Evolutionary conservation across 768 basidiomycete species (phyloP), one percentile per base, ranked within the genome.

Genomic region (Agaricus subrufescens): DNA sequence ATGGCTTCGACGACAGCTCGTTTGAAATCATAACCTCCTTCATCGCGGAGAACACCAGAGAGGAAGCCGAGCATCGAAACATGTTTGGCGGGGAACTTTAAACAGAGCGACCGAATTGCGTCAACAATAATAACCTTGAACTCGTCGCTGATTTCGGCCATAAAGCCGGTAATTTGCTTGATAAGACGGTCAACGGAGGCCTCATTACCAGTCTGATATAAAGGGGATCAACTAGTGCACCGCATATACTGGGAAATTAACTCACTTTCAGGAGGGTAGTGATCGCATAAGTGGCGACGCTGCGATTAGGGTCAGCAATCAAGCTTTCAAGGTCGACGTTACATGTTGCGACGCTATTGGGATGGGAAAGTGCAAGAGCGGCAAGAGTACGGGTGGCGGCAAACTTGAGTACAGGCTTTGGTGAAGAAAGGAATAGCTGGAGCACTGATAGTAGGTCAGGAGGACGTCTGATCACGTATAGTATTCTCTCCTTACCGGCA

Each of bases 91-190:
- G 97, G 97, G 81, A 99, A 99, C 72, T 99, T 99, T 75, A 99
- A 87, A 73, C 95, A 98, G 30, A 99, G 85, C 8, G 96, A 94
- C 50, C 97, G 91, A 69, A 99, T 94, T 56, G 97, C 97, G 59
- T 98, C 94, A 54, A 99, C 97, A 48, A 99, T 97, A 74, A 99
- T 97, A 68, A 98, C 95, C 78, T 98, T 98, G 84, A 99, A 99
- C 73, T 99, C 97, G 71, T 99, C 97, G 61, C 93, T 96, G 73
- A 99, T 98, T 71, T 99, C 97, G 56, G 88, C 83, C 95, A 99
- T 97, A 78, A 99, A 99, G 40, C 94, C 89, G 29, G 94, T 91
- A 62, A 99, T 99, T 73, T 98, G 96, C 70, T 98, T 98, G 86
- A 99, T 98, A 60, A 99, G 82, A 50, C 97, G 87, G 73, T 99